Evolutionary conservation across 768 basidiomycete genomes (phyloP), one percentile per base, ranked within the genome.

Genomic region (Boletus sp.): DNA sequence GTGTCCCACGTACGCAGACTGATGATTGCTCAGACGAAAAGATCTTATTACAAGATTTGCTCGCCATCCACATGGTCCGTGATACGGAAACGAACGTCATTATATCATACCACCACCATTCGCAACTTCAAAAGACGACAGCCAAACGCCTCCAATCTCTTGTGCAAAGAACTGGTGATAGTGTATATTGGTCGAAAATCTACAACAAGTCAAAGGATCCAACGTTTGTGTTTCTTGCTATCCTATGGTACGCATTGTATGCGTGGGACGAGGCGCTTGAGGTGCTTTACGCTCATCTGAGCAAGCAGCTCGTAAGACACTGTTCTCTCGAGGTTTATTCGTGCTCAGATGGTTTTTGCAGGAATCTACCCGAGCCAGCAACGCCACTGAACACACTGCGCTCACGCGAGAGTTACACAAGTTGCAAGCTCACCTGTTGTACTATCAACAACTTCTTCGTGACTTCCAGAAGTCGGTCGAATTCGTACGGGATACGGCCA

Each of bases 201-300:
- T 74, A 74, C 14, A 39, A 12, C 0, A 63, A 61, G 50, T 68
- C 73, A 0, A 64, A 49, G 45, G 74, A 76, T 47, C 71, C 73
- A 1, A 74, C 72, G 0, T 66, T 75, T 18, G 50, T 74, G 10
- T 67, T 73, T 18, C 66, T 75, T 24, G 73, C 78, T 46, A 68
- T 80, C 7, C 66, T 85, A 24, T 85, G 84, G 84, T 83, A 83
- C 54, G 78, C 82, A 1, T 61, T 84, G 29, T 85, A 85, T 62
- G 77, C 83, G 0, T 85, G 84, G 83, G 84, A 85, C 48, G 82
- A 86, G 65, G 70, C 81, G 0, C 72, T 84, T 28, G 83, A 84
- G 60, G 68, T 71, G 14, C 62, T 85, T 36, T 84, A 83, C 54
- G 59, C 62, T 10, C 80, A 85, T 60, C 76, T 85, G 24, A 79